Evolutionary conservation across 257 asterid genomes (phyloP).

Genomic region (Echites panduratus): DNA sequence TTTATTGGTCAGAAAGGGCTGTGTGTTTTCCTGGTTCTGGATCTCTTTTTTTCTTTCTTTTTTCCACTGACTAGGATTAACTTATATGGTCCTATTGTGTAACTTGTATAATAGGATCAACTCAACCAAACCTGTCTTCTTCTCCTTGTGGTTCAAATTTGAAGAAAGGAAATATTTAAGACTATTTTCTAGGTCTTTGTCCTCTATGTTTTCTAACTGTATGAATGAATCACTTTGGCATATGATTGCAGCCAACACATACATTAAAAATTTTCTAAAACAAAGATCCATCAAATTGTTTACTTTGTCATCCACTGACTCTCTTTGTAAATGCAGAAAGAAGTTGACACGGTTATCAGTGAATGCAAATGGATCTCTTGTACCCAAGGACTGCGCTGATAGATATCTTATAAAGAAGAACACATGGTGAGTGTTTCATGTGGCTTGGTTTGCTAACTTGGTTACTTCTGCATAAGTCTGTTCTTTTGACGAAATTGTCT

Average conservation of each 20-base stretch:
- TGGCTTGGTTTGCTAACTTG: background rate
- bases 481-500: background rate
- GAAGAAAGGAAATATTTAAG: background rate
- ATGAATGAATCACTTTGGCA: background rate
- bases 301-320: background rate
- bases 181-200: background rate
- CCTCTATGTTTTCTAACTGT: background rate
- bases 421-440: conserved; percentile 50
- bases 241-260: background rate
- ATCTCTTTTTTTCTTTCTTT: background rate
- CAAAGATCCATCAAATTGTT: background rate
- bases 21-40: background rate
- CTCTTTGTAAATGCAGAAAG: conserved; percentile 45
- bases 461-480: background rate
- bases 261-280: background rate
- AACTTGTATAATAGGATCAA: background rate
- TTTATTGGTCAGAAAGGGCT: background rate
- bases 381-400: conserved; percentile 68
- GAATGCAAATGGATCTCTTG: conserved; percentile 75
- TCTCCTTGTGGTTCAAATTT: background rate
- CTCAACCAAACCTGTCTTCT: background rate
- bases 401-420: conserved; percentile 70
- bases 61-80: background rate
- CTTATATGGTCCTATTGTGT: background rate
- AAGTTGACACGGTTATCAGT: conserved; percentile 75